Base-by-base conservation (phyloP, 192 early-diverging fungal genomes). In the Backusella westeae region DNA sequence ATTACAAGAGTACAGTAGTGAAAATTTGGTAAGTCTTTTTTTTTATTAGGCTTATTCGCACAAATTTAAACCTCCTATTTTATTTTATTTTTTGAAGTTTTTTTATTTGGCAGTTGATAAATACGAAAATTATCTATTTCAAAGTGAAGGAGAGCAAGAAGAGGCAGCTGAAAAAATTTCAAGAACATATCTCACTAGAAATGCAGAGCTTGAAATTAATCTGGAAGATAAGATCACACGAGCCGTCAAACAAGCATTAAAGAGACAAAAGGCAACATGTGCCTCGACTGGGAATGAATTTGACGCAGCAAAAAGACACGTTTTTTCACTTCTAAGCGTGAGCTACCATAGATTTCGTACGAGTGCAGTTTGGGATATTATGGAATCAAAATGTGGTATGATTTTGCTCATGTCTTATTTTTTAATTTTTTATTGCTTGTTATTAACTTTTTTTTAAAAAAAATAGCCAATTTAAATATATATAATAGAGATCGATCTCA, bases 21-120 rank as follows among this genome's bases (percentile, higher is more conserved):
- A 71, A 46, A 71, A 71, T 71, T 32, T 71, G 41, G 69, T 71
- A 71, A 71, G 32, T 68, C 17, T 68, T 63, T 63, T 26, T 63
- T 63, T 56, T 21, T 63, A 23, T 63, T 63, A 23, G 53, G n/a
- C 10, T 63, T 26, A 63, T 14, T 63, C 12, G 4, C 26, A 63
- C 26, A 63, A 14, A 63, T 63, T 63, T 63, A 63, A 63, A 63
- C 56, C 56, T 29, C 56, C 56, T 63, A 23, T 63, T 29, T 63
- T 67, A 35, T 67, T 32, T 67, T 32, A 32, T 32, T 10, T 35
- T 32, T 67, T 35, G 14, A 42, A 71, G 70, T 71, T 71, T 44
- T 71, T 71, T 71, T 71, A 49, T 71, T 49, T 71, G 15, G 70
- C 70, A 42, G 70, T 71, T 44, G 70, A 71, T 44, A 71, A 49